Evolutionary conservation across 495 filamentous ascomycete genomes (phyloP).

Genomic region (Rostrohypoxylon terebratum): DNA sequence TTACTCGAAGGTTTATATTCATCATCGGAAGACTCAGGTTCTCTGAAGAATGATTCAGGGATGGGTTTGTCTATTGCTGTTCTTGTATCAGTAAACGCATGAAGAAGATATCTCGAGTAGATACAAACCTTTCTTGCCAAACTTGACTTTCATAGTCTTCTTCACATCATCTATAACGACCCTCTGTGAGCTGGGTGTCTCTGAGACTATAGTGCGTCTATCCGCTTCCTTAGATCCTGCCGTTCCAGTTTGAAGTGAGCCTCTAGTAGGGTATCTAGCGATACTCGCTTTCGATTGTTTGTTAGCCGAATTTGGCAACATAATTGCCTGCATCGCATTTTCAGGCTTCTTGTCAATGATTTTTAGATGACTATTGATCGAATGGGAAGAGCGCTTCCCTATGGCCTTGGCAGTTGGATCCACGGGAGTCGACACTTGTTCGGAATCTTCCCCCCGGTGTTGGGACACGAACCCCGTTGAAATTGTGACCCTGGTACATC

Average conservation of each 20-base stretch:
- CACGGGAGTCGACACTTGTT: neutral
- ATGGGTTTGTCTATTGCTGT: neutral
- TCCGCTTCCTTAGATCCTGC: neutral
- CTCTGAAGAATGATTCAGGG: constrained; percentile 2
- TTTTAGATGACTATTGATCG: constrained; percentile 8
- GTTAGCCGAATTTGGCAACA: neutral
- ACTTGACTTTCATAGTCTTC: constrained; percentile 4
- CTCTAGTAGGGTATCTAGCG: neutral
- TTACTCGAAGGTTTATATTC: constrained; percentile 23
- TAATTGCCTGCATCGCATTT: neutral
- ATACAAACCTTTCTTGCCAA: constrained; percentile 16
- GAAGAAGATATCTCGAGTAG: neutral
- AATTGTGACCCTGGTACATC: constrained; percentile 3
- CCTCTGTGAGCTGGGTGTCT: neutral
- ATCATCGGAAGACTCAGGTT: constrained; percentile 16
- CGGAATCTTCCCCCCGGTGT: neutral
- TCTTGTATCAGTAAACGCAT: neutral
- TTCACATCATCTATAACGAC: neutral
- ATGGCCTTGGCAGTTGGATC: neutral
- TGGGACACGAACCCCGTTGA: neutral
- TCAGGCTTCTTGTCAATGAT: neutral
- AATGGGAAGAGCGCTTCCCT: constrained; percentile 2
- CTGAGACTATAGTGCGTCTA: neutral
- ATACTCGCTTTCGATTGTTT: neutral
- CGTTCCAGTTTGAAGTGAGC: neutral